phyloP scores from a whole-genome alignment of 495 filamentous ascomycete species.

The Tuber indicum region DNA sequence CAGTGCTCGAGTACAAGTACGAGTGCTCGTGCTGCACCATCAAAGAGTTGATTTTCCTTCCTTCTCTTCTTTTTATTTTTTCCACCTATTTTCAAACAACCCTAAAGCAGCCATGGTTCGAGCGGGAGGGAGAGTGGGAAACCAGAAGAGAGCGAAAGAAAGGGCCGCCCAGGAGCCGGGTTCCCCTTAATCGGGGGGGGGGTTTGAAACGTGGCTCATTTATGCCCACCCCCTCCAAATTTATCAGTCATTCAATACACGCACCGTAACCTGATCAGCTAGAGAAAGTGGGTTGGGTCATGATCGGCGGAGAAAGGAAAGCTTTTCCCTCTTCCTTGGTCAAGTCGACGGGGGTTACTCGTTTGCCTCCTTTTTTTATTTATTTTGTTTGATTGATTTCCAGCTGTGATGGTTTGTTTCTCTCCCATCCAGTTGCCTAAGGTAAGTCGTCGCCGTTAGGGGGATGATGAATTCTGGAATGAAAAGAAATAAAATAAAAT shows the following conservation, averaged over 20 bases:
- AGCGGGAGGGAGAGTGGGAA: not conserved
- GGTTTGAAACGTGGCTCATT: not conserved
- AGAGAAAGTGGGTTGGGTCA: not conserved
- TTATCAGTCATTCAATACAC: not conserved
- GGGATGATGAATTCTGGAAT: not conserved
- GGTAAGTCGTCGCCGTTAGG: not conserved
- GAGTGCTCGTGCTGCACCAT: not conserved
- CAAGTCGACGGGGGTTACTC: not conserved
- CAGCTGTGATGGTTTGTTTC: not conserved
- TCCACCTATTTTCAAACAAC: not conserved
- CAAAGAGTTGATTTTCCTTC: not conserved
- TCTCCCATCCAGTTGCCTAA: not conserved
- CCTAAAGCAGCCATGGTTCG: not conserved
- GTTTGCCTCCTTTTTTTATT: not conserved
- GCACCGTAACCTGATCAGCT: not conserved
- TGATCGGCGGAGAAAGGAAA: not conserved
- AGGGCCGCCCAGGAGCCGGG: not conserved
- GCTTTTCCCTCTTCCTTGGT: not conserved
- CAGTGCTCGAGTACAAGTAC: no score
- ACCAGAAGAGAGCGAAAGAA: not conserved
- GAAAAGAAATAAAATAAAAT: not conserved
- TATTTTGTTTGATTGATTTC: not conserved
- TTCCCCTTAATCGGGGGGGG: not conserved
- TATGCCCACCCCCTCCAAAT: not conserved
- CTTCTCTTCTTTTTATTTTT: not conserved